These are phyloP conservation scores for Meripilus lineatus DNA, from an alignment of 1,284 basidiomycete genomes.

Conservation along the genomic window DNA sequence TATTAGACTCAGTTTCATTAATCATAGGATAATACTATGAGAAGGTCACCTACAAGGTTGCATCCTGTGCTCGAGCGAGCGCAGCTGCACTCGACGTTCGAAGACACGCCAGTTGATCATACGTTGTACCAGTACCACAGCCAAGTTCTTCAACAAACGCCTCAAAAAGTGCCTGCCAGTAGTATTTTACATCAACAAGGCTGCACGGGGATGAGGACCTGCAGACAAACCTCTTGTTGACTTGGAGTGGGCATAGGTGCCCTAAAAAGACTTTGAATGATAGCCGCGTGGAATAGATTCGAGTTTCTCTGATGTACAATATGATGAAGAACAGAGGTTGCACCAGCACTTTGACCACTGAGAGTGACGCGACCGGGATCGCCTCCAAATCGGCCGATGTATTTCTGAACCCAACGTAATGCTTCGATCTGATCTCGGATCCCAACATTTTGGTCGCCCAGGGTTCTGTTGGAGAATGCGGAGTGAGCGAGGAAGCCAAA, in stretches of 20 bases:
- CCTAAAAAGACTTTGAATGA: constrained; percentile 57
- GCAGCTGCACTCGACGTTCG: constrained; percentile 43
- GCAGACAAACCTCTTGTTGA: constrained; percentile 40
- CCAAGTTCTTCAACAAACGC: constrained; percentile 44
- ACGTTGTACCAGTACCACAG: constrained; percentile 35
- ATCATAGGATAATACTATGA: no score
- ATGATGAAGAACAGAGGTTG: constrained; percentile 49
- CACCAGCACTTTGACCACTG: constrained; percentile 62
- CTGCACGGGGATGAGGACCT: constrained; percentile 52
- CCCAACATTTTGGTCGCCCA: constrained; percentile 55
- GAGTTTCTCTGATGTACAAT: constrained; percentile 39
- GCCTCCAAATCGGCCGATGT: constrained; percentile 63
- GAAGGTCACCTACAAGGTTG: constrained; percentile 26
- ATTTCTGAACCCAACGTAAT: constrained; percentile 54
- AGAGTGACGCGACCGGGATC: constrained; percentile 51
- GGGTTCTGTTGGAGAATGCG: constrained; percentile 33
- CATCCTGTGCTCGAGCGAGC: constrained; percentile 49
- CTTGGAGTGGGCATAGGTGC: constrained; percentile 42
- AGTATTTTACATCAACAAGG: no score
- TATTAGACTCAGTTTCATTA: no score
- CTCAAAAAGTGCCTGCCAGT: no score
- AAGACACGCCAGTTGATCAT: constrained; percentile 40
- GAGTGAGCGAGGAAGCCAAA: constrained; percentile 41
- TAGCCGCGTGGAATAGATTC: constrained; percentile 44
- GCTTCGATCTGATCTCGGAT: constrained; percentile 59